Evolutionary conservation across 73 alveolate species (phyloP).

Genomic region (Paramecium sexaurelia): DNA sequence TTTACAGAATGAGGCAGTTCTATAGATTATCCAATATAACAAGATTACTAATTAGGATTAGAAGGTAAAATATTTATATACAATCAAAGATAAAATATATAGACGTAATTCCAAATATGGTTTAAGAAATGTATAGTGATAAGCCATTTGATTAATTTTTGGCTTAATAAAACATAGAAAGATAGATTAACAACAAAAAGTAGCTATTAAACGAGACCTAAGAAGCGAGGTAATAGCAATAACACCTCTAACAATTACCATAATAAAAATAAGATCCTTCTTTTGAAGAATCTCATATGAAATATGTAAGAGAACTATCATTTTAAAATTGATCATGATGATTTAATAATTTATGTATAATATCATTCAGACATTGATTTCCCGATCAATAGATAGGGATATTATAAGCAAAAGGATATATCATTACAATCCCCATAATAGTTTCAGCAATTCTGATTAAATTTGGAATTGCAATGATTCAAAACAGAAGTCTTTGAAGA

Average conservation of each 20-base stretch:
- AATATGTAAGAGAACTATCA: not conserved
- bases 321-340: not conserved
- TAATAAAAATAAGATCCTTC: not conserved
- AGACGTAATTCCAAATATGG: conserved; percentile 52
- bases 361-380: not conserved
- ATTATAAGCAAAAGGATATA: conserved; percentile 76
- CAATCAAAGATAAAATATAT: conserved; percentile 15
- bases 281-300: not conserved
- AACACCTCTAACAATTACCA: not conserved
- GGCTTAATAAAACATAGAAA: conserved; percentile 14
- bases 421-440: conserved; percentile 82
- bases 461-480: conserved; percentile 69
- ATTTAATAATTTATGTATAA: conserved; percentile 11
- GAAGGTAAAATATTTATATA: not conserved
- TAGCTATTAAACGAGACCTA: not conserved
- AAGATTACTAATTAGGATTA: conserved; percentile 37
- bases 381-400: conserved; percentile 71
- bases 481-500: conserved; percentile 82
- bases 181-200: not conserved
- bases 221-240: not conserved
- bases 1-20: conserved; percentile 37
- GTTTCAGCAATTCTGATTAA: conserved; percentile 79
- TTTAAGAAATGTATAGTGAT: conserved; percentile 54
- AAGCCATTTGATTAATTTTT: conserved; percentile 57
- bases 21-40: conserved; percentile 9